phyloP scores from a whole-genome alignment of 495 filamentous ascomycete genomes.

The Geoglossum glabrum region DNA sequence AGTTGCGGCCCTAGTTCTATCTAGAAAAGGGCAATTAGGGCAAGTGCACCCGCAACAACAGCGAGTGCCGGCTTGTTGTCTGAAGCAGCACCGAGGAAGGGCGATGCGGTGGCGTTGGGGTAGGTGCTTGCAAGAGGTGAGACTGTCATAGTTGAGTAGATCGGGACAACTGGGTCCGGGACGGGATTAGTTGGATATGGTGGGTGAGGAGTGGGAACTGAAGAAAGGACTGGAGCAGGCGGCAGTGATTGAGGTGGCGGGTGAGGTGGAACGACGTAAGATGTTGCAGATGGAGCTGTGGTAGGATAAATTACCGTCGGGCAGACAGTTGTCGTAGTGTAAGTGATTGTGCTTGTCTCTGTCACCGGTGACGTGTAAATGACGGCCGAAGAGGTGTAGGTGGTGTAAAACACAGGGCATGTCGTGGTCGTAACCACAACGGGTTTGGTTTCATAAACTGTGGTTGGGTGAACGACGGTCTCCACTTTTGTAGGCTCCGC shows the following conservation, averaged over 20 bases:
- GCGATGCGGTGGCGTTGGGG: not conserved
- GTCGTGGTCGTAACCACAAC: not conserved
- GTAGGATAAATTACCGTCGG: not conserved
- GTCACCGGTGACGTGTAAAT: not conserved
- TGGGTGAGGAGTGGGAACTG: not conserved
- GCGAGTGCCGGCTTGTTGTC: not conserved
- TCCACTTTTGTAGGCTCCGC: not conserved
- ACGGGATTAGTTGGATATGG: not conserved
- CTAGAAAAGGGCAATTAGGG: not conserved
- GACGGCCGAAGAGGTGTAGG: not conserved
- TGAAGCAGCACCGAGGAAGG: not conserved
- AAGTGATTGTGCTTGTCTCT: not conserved
- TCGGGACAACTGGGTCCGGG: not conserved
- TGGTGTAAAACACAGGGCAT: not conserved
- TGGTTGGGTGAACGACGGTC: not conserved
- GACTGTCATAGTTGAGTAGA: not conserved
- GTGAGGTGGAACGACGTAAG: not conserved
- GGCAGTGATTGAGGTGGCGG: not conserved
- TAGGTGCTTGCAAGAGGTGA: not conserved
- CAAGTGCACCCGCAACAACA: not conserved
- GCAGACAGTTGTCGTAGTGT: not conserved
- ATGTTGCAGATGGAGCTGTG: not conserved
- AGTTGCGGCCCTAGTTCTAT: not conserved
- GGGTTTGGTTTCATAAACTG: not conserved
- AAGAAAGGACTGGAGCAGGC: not conserved